These are phyloP conservation scores for Diaporthe sp. DNA, from an alignment of 2,329 filamentous ascomycete genomes.

Conservation along the genomic window DNA sequence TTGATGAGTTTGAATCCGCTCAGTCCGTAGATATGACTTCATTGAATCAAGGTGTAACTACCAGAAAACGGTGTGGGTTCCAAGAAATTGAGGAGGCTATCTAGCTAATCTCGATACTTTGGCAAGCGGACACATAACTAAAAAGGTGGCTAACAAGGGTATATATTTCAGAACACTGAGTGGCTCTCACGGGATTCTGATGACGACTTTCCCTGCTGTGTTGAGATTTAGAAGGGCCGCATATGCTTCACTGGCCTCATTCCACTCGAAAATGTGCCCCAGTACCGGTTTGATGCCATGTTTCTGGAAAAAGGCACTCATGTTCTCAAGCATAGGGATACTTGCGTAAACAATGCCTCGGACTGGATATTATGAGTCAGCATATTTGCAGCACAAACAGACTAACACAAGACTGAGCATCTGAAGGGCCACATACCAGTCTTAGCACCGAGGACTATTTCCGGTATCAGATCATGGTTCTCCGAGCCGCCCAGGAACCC, in stretches of 20 bases:
- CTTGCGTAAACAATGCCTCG: constrained; percentile 17
- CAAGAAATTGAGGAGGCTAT: no score
- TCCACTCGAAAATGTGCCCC: constrained; percentile 10
- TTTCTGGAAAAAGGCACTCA: constrained; percentile 7
- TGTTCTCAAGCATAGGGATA: constrained; percentile 2
- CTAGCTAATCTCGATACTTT: no score
- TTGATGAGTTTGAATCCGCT: neutral
- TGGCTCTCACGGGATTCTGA: neutral
- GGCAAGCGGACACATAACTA: neutral
- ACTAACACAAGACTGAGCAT: neutral
- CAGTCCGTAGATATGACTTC: neutral
- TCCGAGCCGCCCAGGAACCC: constrained; percentile 2
- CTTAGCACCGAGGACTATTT: constrained; percentile 4
- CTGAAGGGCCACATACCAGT: neutral
- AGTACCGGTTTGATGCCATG: neutral
- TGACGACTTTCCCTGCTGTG: constrained; percentile 4
- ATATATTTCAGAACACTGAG: neutral
- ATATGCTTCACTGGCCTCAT: constrained; percentile 12
- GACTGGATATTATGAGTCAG: neutral
- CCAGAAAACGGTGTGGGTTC: neutral
- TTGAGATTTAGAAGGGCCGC: constrained; percentile 13
- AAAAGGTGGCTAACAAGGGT: neutral
- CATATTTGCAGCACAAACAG: neutral
- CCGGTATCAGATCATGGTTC: constrained; percentile 14
- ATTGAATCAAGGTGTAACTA: neutral